Evolutionary conservation across 768 basidiomycete genomes (phyloP).

Genomic region (Artomyces pyxidatus): DNA sequence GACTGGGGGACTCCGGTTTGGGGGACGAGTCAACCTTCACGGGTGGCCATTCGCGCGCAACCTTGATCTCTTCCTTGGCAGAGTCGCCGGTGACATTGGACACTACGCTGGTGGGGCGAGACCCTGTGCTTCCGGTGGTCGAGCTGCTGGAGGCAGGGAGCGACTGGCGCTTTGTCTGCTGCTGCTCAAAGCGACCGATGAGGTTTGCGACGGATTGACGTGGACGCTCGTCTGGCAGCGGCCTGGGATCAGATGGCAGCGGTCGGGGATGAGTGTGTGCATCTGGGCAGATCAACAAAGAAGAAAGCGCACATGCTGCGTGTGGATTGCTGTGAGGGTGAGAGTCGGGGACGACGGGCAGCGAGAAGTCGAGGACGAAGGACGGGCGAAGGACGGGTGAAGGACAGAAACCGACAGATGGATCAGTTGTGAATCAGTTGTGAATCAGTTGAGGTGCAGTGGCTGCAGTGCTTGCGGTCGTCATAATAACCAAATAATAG

Average conservation of each 20-base stretch:
- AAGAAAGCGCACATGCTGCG: too few species aligned
- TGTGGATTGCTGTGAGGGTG: too few species aligned
- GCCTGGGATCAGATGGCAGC: slow-evolving; percentile 56
- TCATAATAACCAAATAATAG: too few species aligned
- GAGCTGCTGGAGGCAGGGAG: slow-evolving; percentile 24
- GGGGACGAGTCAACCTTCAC: slow-evolving; percentile 9
- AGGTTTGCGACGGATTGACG: slow-evolving; percentile 84
- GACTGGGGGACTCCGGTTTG: background rate
- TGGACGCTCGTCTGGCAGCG: slow-evolving; percentile 81
- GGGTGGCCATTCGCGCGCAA: slow-evolving; percentile 73
- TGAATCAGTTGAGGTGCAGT: too few species aligned
- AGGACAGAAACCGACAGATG: too few species aligned
- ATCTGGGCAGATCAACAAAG: too few species aligned
- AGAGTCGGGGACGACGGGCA: too few species aligned
- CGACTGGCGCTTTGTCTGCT: slow-evolving; percentile 55
- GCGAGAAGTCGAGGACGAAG: too few species aligned
- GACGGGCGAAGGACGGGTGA: too few species aligned
- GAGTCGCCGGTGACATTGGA: slow-evolving; percentile 61
- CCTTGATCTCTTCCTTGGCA: slow-evolving; percentile 57
- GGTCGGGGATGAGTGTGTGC: too few species aligned
- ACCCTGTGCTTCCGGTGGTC: slow-evolving; percentile 19
- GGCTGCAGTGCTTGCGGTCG: too few species aligned
- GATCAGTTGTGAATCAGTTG: too few species aligned
- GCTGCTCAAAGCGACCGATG: slow-evolving; percentile 82
- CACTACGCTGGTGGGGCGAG: slow-evolving; percentile 59